Evolutionary conservation across 192 early-diverging fungal genomes (phyloP), one percentile per base, ranked within the genome.

Genomic region (Chytriomyces sp.): DNA sequence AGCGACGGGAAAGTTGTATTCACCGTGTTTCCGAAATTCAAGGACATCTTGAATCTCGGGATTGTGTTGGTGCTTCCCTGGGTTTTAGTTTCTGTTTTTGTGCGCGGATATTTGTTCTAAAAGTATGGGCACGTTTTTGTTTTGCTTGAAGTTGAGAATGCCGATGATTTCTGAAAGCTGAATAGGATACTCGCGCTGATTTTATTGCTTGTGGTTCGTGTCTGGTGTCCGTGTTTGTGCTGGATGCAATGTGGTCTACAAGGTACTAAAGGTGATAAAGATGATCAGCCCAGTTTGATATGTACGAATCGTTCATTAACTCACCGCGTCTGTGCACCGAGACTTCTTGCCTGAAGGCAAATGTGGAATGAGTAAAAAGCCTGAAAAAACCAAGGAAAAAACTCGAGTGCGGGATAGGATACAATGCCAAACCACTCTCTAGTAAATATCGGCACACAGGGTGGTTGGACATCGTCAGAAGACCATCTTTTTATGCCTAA

Each of bases 311-410:
- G 35, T 35, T 35, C 35, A 35, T 0, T 3, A 35, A 35, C 35
- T 35, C 35, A 35, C 35, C 59, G 43, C 77, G 57, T 48, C 62
- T 88, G 80, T 89, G 84, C 77, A 96, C 86, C 77, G 91, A 91
- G 26, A 92, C 91, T 75, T 98, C 96, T 77, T 93, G 86, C 72
- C 92, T 89, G 79, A 98, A 95, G 7, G 91, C 88, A 77, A 95
- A 98, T n/a, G 90, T 86, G 20, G 93, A 87, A 80, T 98, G 95
- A 16, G 87, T 84, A 81, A 96, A 81, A 96, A 96, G 9, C 95
- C 93, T 94, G 82, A 26, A 16, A n/a, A n/a, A n/a, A n/a, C n/a
- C n/a, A n/a, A n/a, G n/a, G n/a, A n/a, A n/a, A n/a, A n/a, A n/a
- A n/a, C n/a, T n/a, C n/a, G n/a, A n/a, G n/a, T n/a, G n/a, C n/a